phyloP scores from a whole-genome alignment of 2,329 filamentous ascomycete genomes.

The Rhexocercosporidium sp. region DNA sequence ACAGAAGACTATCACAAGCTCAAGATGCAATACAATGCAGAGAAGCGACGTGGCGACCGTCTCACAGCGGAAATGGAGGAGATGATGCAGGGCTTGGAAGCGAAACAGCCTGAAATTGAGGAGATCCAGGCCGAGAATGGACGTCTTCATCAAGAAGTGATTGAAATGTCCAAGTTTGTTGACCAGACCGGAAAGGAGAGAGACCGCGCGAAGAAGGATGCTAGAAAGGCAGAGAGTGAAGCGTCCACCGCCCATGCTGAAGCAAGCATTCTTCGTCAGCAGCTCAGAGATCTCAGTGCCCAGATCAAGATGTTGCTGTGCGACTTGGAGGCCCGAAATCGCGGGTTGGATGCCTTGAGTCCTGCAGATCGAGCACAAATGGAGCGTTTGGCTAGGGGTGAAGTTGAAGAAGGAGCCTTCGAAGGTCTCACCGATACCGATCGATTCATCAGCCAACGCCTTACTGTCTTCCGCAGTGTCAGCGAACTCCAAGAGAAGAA shows the following conservation, averaged over 20 bases:
- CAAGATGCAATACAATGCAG: constrained; percentile 74
- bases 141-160: constrained; percentile 78
- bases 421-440: constrained; percentile 84
- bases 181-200: constrained; percentile 83
- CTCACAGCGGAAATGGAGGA: constrained; percentile 81
- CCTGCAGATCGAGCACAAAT: constrained; percentile 76
- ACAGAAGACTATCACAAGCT: constrained; percentile 69
- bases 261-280: constrained; percentile 78
- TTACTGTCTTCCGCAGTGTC: constrained; percentile 89
- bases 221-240: constrained; percentile 78
- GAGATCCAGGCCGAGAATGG: constrained; percentile 83
- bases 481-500: constrained; percentile 88
- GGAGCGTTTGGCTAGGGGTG: constrained; percentile 77
- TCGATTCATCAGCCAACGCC: constrained; percentile 83
- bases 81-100: constrained; percentile 83
- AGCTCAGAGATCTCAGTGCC: constrained; percentile 85
- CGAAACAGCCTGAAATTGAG: constrained; percentile 84
- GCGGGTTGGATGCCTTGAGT: constrained; percentile 74
- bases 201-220: constrained; percentile 77
- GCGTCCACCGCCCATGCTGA: constrained; percentile 69
- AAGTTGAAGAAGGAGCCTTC: constrained; percentile 72
- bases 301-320: constrained; percentile 91
- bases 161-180: constrained; percentile 83
- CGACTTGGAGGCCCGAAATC: constrained; percentile 82
- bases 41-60: constrained; percentile 76